Evolutionary conservation across 2,329 filamentous ascomycete genomes (phyloP).

Genomic region (Lasiodiplodia sp.): DNA sequence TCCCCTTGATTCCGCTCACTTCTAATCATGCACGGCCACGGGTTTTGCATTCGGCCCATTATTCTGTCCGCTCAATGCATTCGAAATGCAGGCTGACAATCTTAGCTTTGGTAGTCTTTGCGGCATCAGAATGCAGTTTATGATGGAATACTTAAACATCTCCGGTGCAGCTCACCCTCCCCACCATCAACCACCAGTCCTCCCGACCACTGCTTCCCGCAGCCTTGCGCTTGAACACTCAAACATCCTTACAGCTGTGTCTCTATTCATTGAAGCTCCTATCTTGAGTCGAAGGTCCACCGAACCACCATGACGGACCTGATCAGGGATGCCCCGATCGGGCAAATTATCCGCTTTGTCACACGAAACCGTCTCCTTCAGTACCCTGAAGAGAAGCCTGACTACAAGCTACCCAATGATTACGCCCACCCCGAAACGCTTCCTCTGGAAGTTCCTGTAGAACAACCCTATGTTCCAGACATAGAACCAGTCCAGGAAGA

Average conservation of each 20-base stretch:
- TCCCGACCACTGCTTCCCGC: neutral
- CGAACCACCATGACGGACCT: slow-evolving; percentile 45
- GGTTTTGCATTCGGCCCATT: neutral
- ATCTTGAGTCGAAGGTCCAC: neutral
- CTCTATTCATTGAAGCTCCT: neutral
- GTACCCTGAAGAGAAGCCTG: slow-evolving; percentile 67
- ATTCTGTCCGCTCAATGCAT: slow-evolving; percentile 6
- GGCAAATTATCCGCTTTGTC: slow-evolving; percentile 64
- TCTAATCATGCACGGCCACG: slow-evolving; percentile 7
- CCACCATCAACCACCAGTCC: neutral
- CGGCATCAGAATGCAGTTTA: neutral
- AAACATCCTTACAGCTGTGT: neutral
- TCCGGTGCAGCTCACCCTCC: neutral
- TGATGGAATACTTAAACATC: neutral
- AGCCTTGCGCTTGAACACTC: neutral
- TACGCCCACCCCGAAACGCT: slow-evolving; percentile 43
- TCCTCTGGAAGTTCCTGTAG: slow-evolving; percentile 33
- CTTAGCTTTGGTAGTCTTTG: neutral
- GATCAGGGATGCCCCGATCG: slow-evolving; percentile 65
- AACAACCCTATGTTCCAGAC: slow-evolving; percentile 10
- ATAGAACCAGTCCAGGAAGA: slow-evolving; percentile 17
- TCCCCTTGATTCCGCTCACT: neutral
- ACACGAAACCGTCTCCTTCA: slow-evolving; percentile 62
- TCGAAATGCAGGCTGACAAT: slow-evolving; percentile 15
- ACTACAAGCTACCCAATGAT: slow-evolving; percentile 59